Conservation (phyloP, 768 basidiomycete species). For the Tulasnella calospora region DNA sequence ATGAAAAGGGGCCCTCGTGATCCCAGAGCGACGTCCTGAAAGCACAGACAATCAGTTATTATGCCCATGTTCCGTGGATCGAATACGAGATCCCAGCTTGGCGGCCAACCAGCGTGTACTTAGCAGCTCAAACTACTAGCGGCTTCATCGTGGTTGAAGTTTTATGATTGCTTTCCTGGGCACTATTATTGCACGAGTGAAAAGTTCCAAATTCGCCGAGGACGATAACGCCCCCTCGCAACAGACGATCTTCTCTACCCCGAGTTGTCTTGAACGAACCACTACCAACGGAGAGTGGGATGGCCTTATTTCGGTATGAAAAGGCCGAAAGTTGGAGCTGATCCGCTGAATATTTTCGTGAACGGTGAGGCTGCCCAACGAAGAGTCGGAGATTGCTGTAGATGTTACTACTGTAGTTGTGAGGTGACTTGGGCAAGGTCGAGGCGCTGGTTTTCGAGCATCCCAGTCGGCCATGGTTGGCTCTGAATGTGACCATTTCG, state of each 20-base stretch:
- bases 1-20: constrained; percentile 83
- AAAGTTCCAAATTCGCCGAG: constrained; percentile 82
- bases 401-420: constrained; percentile 51
- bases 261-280: constrained; percentile 48
- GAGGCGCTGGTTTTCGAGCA: constrained; percentile 72
- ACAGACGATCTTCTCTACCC: constrained; percentile 71
- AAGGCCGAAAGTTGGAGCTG: constrained; percentile 70
- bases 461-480: constrained; percentile 85
- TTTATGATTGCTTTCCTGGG: constrained; percentile 30
- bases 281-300: constrained; percentile 81
- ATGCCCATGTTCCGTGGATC: no score
- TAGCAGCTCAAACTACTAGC: constrained; percentile 83
- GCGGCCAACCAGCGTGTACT: constrained; percentile 83
- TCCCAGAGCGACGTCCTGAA: constrained; percentile 83
- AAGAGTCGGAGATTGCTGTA: constrained; percentile 55
- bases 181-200: constrained; percentile 62
- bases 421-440: constrained; percentile 73
- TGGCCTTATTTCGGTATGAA: constrained; percentile 62
- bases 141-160: constrained; percentile 47
- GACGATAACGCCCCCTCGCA: constrained; percentile 75
- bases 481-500: constrained; percentile 85
- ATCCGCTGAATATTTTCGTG: constrained; percentile 79
- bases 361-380: constrained; percentile 61
- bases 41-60: not conserved
- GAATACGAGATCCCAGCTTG: constrained; percentile 43